Percentiles rank a stretch among this genome's conserved stretches.
These are phyloP conservation scores for Urochloa ruziziensis DNA, from an alignment of 176 grass and related monocot genomes.

Conservation along the genomic window DNA sequence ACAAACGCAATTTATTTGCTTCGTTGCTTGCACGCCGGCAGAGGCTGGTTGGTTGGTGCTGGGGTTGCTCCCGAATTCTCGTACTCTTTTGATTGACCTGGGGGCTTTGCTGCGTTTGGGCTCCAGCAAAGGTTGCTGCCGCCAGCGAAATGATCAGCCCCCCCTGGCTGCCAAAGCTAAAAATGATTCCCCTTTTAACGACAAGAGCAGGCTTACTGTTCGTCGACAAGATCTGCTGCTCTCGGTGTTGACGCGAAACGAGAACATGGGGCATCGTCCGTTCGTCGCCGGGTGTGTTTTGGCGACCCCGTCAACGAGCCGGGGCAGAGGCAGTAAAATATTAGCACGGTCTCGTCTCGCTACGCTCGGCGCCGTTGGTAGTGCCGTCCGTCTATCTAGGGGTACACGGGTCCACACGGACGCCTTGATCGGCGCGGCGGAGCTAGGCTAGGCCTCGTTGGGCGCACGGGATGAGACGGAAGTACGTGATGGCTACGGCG, in stretches of 20 bases:
- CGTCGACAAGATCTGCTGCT: not conserved
- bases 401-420: not conserved
- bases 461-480: constrained; percentile 27
- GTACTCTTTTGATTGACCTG: constrained; percentile 6
- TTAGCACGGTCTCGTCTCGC: not conserved
- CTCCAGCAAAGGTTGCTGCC: constrained; percentile 8
- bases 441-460: constrained; percentile 14
- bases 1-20: not conserved
- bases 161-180: not conserved
- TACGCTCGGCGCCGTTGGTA: not conserved
- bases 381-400: not conserved
- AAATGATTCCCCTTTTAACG: not conserved
- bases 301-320: not conserved
- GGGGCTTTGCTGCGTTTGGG: not conserved
- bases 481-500: constrained; percentile 53
- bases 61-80: constrained; percentile 14
- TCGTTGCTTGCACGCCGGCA: not conserved
- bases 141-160: not conserved
- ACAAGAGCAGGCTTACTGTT: not conserved
- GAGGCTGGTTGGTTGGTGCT: not conserved
- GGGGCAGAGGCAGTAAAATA: not conserved
- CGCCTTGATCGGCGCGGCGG: not conserved
- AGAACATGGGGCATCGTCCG: too few relatives aligned
- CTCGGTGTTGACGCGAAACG: not conserved
- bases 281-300: too few relatives aligned